Conservation (phyloP, 108 stramenopile genomes). For the Nitzschia putrida region DNA sequence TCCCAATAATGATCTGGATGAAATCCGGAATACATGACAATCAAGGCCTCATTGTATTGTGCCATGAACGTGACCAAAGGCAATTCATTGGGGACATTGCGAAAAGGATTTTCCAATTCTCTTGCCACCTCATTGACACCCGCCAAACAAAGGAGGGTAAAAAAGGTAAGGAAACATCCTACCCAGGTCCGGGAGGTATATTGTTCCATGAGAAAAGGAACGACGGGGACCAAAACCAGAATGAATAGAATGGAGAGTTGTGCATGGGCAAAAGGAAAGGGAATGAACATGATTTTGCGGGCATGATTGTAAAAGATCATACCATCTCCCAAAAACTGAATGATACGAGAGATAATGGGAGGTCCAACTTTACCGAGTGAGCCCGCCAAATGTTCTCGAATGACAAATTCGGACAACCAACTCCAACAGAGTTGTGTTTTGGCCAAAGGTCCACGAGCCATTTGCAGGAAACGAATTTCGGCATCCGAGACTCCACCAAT, state of each 20-base stretch:
- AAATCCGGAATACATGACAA: slow-evolving; percentile 71
- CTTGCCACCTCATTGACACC: slow-evolving; percentile 80
- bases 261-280: slow-evolving; percentile 80
- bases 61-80: slow-evolving; percentile 71
- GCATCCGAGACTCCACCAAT: slow-evolving; percentile 73
- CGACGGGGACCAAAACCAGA: slow-evolving; percentile 39
- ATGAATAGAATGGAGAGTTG: slow-evolving; percentile 70
- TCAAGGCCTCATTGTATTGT: slow-evolving; percentile 71
- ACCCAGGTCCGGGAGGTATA: slow-evolving; percentile 55
- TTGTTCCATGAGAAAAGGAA: slow-evolving; percentile 75
- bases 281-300: slow-evolving; percentile 72
- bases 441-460: slow-evolving; percentile 69
- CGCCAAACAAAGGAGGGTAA: slow-evolving; percentile 57
- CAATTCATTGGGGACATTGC: slow-evolving; percentile 79
- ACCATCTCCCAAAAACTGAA: slow-evolving; percentile 77
- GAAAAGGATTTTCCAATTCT: slow-evolving; percentile 82
- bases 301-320: slow-evolving; percentile 79
- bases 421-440: slow-evolving; percentile 69
- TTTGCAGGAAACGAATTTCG: slow-evolving; percentile 67
- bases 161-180: slow-evolving; percentile 55
- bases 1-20: slow-evolving; percentile 78
- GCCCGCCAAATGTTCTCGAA: slow-evolving; percentile 74
- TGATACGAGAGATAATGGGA: slow-evolving; percentile 66
- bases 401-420: slow-evolving; percentile 75
- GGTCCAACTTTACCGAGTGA: slow-evolving; percentile 64